Conservation (phyloP, 2,329 filamentous ascomycete species). For the Penicillium glabrum region DNA sequence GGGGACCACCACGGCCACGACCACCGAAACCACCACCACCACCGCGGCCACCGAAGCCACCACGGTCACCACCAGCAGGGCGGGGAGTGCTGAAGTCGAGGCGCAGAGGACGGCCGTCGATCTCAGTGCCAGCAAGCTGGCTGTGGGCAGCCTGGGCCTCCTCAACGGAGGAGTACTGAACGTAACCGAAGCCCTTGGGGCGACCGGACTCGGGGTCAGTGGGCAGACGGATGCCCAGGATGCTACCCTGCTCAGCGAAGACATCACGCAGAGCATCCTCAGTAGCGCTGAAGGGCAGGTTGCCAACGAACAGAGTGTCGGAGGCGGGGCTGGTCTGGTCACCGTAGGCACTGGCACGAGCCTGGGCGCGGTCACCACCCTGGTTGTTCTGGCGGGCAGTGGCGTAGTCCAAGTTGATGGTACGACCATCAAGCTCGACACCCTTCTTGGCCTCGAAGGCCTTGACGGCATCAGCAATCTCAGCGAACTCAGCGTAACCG, state of each 20-base stretch:
- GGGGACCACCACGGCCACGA: conserved; percentile 53
- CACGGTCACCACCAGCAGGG: conserved; percentile 47
- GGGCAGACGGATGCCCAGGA: conserved; percentile 80
- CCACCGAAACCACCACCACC: conserved; percentile 34
- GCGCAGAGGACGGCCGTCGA: conserved; percentile 72
- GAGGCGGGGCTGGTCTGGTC: conserved; percentile 77
- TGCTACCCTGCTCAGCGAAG: conserved; percentile 69
- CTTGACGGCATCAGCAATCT: conserved; percentile 65
- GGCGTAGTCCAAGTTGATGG: conserved; percentile 77
- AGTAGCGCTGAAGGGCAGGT: conserved; percentile 80
- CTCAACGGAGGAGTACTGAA: conserved; percentile 77
- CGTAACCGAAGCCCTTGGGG: conserved; percentile 91
- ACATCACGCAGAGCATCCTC: conserved; percentile 73
- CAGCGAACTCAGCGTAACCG: conserved; percentile 86
- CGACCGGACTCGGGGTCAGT: conserved; percentile 82
- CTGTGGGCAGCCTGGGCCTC: conserved; percentile 77
- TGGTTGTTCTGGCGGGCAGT: conserved; percentile 59
- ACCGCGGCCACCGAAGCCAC: conserved; percentile 54
- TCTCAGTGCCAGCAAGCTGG: conserved; percentile 67
- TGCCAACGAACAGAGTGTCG: conserved; percentile 88
- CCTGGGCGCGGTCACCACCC: conserved; percentile 59
- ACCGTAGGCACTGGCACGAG: conserved; percentile 60
- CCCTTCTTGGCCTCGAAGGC: conserved; percentile 75
- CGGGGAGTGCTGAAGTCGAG: conserved; percentile 78
- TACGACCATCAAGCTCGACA: conserved; percentile 70